Conservation (phyloP, 1,284 basidiomycete species). For the Dichomitus squalens region DNA sequence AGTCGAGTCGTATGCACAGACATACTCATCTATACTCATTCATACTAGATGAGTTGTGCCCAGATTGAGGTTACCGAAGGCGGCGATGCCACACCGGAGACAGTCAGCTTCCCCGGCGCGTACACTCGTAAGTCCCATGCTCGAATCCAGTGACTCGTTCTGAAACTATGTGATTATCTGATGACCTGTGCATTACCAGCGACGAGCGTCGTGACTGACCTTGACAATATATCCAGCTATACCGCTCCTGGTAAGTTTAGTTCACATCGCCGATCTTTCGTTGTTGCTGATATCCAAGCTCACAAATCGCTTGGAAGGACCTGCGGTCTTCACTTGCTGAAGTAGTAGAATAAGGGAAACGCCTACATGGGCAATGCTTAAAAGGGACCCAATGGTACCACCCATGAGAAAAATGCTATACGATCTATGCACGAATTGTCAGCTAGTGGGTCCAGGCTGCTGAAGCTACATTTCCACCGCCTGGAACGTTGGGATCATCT, state of each 20-base stretch:
- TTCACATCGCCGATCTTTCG: neutral
- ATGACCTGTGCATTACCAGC: too few relatives aligned
- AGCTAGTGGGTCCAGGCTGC: too few relatives aligned
- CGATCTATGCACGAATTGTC: too few relatives aligned
- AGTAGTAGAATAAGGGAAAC: neutral
- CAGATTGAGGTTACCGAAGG: slow-evolving; percentile 53
- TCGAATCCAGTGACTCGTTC: too few relatives aligned
- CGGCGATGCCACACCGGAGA: slow-evolving; percentile 44
- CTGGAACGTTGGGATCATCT: too few relatives aligned
- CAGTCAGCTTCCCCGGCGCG: slow-evolving; percentile 54
- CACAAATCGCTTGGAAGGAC: slow-evolving; percentile 9
- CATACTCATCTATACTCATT: neutral
- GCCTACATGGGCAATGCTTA: neutral
- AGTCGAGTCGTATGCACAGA: neutral
- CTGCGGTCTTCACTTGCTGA: slow-evolving; percentile 27
- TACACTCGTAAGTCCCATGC: slow-evolving; percentile 38
- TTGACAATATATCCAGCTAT: slow-evolving; percentile 31
- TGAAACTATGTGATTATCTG: too few relatives aligned
- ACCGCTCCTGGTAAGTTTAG: slow-evolving; percentile 25
- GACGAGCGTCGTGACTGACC: slow-evolving; percentile 36
- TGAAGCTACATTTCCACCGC: too few relatives aligned
- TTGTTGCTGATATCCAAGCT: neutral
- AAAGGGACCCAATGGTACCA: too few relatives aligned
- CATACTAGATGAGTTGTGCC: slow-evolving; percentile 50
- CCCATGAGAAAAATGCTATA: too few relatives aligned